These are phyloP conservation scores for Plasmodium cynomolgi DNA, from an alignment of 169 alveolate genomes.

Conservation along the genomic window DNA sequence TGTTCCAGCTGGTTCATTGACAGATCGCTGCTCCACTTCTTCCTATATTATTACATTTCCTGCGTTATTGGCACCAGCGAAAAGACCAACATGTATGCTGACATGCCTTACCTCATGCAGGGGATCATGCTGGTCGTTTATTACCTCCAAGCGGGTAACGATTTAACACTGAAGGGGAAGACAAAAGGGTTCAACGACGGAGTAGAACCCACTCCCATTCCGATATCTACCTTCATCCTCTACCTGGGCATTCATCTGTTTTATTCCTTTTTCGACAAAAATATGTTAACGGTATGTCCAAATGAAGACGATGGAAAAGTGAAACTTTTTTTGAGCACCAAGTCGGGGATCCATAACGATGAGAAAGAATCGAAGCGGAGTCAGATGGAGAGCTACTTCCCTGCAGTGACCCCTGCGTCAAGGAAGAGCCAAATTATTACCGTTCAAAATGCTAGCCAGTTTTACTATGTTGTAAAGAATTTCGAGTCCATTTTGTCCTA, in stretches of 20 bases:
- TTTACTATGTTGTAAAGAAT: slow-evolving; percentile 37
- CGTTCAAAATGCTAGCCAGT: slow-evolving; percentile 59
- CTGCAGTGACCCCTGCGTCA: neutral
- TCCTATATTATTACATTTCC: slow-evolving; percentile 42
- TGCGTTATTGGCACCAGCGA: slow-evolving; percentile 47
- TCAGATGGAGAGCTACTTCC: neutral
- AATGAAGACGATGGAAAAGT: neutral
- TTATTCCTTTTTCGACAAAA: slow-evolving; percentile 65
- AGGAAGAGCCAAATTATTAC: slow-evolving; percentile 20
- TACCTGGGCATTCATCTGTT: slow-evolving; percentile 62
- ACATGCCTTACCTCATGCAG: slow-evolving; percentile 64
- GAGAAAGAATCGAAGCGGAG: neutral
- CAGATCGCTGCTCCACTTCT: slow-evolving; percentile 52
- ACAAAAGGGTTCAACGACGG: slow-evolving; percentile 21
- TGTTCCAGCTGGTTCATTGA: slow-evolving; percentile 72
- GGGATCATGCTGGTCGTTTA: slow-evolving; percentile 37
- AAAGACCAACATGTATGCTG: slow-evolving; percentile 24
- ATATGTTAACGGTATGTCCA: neutral
- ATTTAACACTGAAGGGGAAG: slow-evolving; percentile 39
- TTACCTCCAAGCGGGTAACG: slow-evolving; percentile 73
- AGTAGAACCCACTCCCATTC: slow-evolving; percentile 58
- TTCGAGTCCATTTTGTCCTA: slow-evolving; percentile 27
- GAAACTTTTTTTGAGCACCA: slow-evolving; percentile 35
- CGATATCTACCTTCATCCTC: slow-evolving; percentile 45
- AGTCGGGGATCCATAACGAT: neutral